Evolutionary conservation across 1,284 basidiomycete species (phyloP), one percentile per base, ranked within the genome.

Genomic region (Psilocybe mexicana): DNA sequence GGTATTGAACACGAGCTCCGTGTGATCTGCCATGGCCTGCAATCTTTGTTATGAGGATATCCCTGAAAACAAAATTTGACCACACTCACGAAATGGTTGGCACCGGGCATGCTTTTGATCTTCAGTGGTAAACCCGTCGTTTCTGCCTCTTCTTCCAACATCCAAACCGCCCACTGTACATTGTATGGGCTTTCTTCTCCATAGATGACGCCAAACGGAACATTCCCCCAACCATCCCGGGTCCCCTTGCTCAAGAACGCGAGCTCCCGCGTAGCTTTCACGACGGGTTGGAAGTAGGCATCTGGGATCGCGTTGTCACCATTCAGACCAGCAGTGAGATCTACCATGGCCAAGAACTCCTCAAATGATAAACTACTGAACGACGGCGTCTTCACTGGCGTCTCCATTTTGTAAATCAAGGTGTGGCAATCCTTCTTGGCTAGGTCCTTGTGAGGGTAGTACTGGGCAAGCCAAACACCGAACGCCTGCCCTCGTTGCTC

Each of bases 11-110:
- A 36, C 44, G 11, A 52, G 36, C 28, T 57, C 30, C 0, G 55
- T 26, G n/a, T 52, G 25, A 28, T 53, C 56, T n/a, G 53, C 45
- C 56, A 58, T 58, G 10, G 28, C n/a, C 56, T 53, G 6, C 6
- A 42, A 42, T 28, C 12, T 30, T 6, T 5, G 43, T 33, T 6
- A n/a, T 5, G 11, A n/a, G 4, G 4, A 3, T 12, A 28, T 10
- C 25, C 6, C 1, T 40, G 5, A 25, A 6, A 26, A 53, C 24
- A 25, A 4, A 1, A 18, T 40, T n/a, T 12, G 12, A 18, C 18
- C 28, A 58, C 10, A 52, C 59, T 52, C 35, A 61, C 61, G 33
- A 63, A 63, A 38, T 63, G 61, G 43, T 63, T 63, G 5, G 45
- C 59, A n/a, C 61, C 59, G 2, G 61, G 59, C 48, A 63, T 63